These are phyloP conservation scores for Hibiscus tridactylites DNA, from an alignment of 345 rosid genomes.

Conservation along the genomic window DNA sequence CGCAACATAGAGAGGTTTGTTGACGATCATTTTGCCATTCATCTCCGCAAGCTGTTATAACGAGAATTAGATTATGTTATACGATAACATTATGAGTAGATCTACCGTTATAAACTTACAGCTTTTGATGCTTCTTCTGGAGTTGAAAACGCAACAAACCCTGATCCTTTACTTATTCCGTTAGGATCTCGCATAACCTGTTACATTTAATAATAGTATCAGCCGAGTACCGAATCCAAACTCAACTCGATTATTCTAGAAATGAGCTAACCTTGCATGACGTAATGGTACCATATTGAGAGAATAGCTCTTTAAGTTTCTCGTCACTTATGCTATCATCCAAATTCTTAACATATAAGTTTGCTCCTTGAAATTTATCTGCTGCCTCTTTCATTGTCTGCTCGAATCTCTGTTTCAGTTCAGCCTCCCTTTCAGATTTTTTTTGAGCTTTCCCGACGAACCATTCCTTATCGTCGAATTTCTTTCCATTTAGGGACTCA, in stretches of 20 bases:
- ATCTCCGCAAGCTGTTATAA: slow-evolving; percentile 48
- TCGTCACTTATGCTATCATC: slow-evolving; percentile 86
- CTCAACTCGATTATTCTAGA: background rate
- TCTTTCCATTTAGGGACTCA: slow-evolving; percentile 74
- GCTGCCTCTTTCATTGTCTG: slow-evolving; percentile 77
- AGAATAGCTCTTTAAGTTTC: slow-evolving; percentile 66
- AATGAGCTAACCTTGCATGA: slow-evolving; percentile 67
- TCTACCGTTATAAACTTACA: slow-evolving; percentile 38
- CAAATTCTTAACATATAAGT: slow-evolving; percentile 80
- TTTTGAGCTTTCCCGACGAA: slow-evolving; percentile 95
- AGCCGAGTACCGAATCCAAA: background rate
- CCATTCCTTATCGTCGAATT: slow-evolving; percentile 87
- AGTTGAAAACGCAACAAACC: slow-evolving; percentile 88
- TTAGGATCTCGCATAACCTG: slow-evolving; percentile 92
- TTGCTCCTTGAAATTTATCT: slow-evolving; percentile 77
- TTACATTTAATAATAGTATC: background rate
- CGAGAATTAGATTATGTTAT: background rate
- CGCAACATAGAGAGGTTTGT: slow-evolving; percentile 71
- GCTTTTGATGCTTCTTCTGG: slow-evolving; percentile 91
- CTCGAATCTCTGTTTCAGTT: slow-evolving; percentile 63
- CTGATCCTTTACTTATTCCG: slow-evolving; percentile 89
- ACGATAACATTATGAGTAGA: background rate
- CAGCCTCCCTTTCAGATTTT: slow-evolving; percentile 74
- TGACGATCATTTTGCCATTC: slow-evolving; percentile 57
- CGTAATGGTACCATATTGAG: slow-evolving; percentile 68